These are phyloP conservation scores for Senecio squalidus DNA, from an alignment of 140 eudicot genomes.

Conservation along the genomic window DNA sequence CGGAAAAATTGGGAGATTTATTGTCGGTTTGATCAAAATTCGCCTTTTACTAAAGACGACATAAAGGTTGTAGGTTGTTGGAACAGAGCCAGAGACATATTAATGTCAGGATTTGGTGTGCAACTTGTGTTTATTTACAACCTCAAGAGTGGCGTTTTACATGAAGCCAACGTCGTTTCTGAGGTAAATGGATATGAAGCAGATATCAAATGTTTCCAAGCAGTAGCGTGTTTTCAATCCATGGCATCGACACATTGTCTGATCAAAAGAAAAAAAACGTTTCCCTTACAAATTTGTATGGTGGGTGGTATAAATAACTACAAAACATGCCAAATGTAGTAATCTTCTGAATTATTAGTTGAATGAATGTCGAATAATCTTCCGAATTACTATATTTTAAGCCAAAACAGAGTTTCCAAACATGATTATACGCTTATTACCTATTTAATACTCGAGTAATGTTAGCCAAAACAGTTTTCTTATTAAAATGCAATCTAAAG, in stretches of 20 bases:
- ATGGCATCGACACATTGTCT: neutral
- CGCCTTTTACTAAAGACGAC: neutral
- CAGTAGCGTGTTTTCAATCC: conserved; percentile 1
- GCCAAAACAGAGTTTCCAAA: no score
- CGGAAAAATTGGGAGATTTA: neutral
- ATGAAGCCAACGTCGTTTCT: neutral
- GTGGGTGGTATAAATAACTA: no score
- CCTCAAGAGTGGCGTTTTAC: neutral
- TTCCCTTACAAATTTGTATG: no score
- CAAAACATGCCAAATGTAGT: conserved; percentile 16
- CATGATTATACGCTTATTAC: no score
- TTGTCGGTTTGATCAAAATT: neutral
- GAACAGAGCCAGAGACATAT: neutral
- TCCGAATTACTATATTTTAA: no score
- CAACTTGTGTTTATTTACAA: neutral
- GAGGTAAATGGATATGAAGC: neutral
- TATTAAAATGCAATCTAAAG: no score
- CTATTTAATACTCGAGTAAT: no score
- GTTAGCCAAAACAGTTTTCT: no score
- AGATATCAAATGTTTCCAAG: neutral
- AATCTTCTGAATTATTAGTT: no score
- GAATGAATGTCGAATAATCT: no score
- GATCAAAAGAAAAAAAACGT: no score
- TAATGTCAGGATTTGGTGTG: neutral
- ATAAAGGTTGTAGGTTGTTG: neutral